Evolutionary conservation across 2,329 filamentous ascomycete species (phyloP), one percentile per base, ranked within the genome.

Genomic region (Atkinsonella hypoxylon): DNA sequence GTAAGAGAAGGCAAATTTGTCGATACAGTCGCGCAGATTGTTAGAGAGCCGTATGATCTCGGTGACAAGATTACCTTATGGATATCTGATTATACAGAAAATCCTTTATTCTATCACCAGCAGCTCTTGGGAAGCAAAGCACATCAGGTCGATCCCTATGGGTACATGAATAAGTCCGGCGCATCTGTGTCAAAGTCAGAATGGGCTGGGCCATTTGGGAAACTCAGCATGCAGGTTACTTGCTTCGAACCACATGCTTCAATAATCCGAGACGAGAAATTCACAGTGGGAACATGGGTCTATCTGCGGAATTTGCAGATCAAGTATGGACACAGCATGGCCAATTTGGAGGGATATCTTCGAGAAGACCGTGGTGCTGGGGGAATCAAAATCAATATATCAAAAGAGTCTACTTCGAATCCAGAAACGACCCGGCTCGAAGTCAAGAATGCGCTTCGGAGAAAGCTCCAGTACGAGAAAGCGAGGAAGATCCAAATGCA

Each of bases 71-170:
- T 78, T 12, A 78, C 80, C 5, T 56, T 95, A 0, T 89, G 89
- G 71, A 70, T 95, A 17, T 85, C 87, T 0, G 90, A 96, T 65
- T 95, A 90, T 64, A 94, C 89, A 0, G 69, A 78, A 47, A 88
- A 96, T 59, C 60, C 71, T 0, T 53, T 60, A 1, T 81, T 96
- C 52, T 83, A 75, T 56, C 66, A 81, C 36, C 80, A 58, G 50
- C 55, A 53, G 38, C 65, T 61, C 46, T 58, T 60, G 11, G 65
- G 59, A 52, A 61, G 62, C 22, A 62, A 63, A 7, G 57, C 63
- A 5, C 67, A 65, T 40, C 74, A 79, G 45, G 77, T 76, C 4
- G 79, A 84, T 56, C 64, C 69, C 0, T 78, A 69, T 53, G 75
- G 73, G n/a, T 85, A 87, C 59, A 67, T 67, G 53, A 47, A 56